Evolutionary conservation across 1,139 yeast genomes (phyloP).

Genomic region (Hansenula sp.): DNA sequence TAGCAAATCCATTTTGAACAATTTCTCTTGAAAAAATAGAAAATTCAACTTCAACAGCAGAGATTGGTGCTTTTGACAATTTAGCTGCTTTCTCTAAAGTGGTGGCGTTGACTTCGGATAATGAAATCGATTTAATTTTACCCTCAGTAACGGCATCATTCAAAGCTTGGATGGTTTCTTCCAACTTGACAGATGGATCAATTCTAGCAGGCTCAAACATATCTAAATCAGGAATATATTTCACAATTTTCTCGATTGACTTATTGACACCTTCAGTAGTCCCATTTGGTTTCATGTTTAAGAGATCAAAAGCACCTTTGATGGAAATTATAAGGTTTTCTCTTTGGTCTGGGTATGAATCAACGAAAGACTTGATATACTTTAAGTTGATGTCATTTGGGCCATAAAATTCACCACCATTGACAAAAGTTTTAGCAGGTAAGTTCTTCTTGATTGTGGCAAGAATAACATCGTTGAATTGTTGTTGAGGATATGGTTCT

Average conservation of each 20-base stretch:
- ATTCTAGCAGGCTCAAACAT: conserved; percentile 70
- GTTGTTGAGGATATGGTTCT: conserved; percentile 36
- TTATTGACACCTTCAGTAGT: conserved; percentile 40
- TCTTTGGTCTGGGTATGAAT: conserved; percentile 48
- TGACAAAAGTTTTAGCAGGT: conserved; percentile 51
- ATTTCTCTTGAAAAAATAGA: conserved; percentile 65
- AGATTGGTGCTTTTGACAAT: conserved; percentile 39
- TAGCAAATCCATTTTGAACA: conserved; percentile 56
- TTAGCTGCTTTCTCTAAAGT: conserved; percentile 54
- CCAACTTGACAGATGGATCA: conserved; percentile 45
- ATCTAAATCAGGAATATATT: conserved; percentile 43
- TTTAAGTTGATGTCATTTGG: conserved; percentile 46
- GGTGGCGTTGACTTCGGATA: conserved; percentile 65
- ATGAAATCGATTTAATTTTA: conserved; percentile 58
- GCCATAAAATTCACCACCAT: conserved; percentile 81
- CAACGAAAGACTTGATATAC: conserved; percentile 54
- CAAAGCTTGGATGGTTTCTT: conserved; percentile 46
- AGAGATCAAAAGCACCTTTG: conserved; percentile 54
- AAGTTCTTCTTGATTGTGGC: conserved; percentile 37
- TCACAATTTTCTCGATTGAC: conserved; percentile 51
- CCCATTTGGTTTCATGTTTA: conserved; percentile 43
- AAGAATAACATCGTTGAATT: conserved; percentile 38
- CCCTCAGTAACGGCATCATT: conserved; percentile 52
- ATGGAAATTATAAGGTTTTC: conserved; percentile 55
- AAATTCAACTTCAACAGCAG: conserved; percentile 72